Evolutionary conservation across 139 green algal genomes (phyloP).

Genomic region (Marvania coccoides): DNA sequence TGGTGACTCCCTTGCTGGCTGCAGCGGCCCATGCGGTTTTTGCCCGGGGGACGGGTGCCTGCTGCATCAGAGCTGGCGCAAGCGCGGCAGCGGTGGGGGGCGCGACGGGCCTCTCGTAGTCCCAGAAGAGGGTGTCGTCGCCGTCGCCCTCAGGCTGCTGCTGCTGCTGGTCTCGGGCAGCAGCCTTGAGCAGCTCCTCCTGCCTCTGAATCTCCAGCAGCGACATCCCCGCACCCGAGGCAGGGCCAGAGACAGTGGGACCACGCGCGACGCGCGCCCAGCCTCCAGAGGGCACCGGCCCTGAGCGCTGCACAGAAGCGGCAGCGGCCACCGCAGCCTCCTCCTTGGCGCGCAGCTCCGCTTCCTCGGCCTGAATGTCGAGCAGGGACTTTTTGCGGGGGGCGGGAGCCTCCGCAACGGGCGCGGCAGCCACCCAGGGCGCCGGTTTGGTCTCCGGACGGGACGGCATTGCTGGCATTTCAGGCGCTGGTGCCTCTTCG

Average conservation of each 20-base stretch:
- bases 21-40: slow-evolving; percentile 5
- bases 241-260: neutral
- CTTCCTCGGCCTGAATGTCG: slow-evolving; percentile 77
- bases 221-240: neutral
- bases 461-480: too few relatives aligned
- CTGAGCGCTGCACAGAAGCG: slow-evolving; percentile 1
- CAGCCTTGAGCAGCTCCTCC: slow-evolving; percentile 17
- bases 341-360: slow-evolving; percentile 10
- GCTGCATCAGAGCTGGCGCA: neutral
- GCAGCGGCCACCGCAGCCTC: slow-evolving; percentile 14
- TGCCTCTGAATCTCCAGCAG: slow-evolving; percentile 43
- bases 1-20: neutral
- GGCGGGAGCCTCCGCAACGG: slow-evolving; percentile 15
- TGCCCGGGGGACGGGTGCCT: neutral
- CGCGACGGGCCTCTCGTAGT: slow-evolving; percentile 34
- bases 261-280: slow-evolving; percentile 37
- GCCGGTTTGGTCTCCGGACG: slow-evolving; percentile 32
- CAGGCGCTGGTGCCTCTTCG: neutral
- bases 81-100: neutral
- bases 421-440: slow-evolving; percentile 48
- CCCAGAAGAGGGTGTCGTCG: slow-evolving; percentile 56
- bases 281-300: neutral
- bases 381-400: slow-evolving; percentile 44
- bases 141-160: slow-evolving; percentile 10
- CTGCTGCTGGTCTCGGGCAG: neutral